These are phyloP conservation scores for Peniophora sp. DNA, from an alignment of 1,284 basidiomycete genomes.

Conservation along the genomic window DNA sequence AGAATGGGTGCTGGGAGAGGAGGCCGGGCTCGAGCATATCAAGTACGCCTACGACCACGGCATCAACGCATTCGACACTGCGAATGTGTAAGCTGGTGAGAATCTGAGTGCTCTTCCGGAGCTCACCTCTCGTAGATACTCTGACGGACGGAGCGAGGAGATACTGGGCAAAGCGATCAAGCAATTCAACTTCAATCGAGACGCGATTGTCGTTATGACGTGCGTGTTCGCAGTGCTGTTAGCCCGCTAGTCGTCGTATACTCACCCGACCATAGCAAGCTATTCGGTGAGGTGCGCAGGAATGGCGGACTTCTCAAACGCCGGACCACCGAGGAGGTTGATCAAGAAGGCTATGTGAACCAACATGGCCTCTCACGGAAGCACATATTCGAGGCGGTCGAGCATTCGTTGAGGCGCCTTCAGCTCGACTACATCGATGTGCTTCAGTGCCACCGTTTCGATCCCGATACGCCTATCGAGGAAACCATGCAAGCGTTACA, in stretches of 20 bases:
- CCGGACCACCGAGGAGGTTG: neutral
- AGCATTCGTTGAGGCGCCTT: constrained; percentile 25
- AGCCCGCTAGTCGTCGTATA: constrained; percentile 32
- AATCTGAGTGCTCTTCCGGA: too few species aligned
- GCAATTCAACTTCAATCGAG: constrained; percentile 36
- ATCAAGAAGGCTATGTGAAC: constrained; percentile 23
- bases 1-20: constrained; percentile 31
- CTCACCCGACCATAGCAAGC: constrained; percentile 18
- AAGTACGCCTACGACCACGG: constrained; percentile 34
- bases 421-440: constrained; percentile 31
- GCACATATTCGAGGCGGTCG: constrained; percentile 30
- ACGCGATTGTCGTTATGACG: constrained; percentile 16
- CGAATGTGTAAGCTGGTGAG: constrained; percentile 25
- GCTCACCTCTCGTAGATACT: constrained; percentile 39
- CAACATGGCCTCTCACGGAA: constrained; percentile 14
- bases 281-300: constrained; percentile 4
- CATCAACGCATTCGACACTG: constrained; percentile 45
- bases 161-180: constrained; percentile 73
- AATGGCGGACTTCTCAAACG: neutral
- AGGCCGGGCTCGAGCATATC: constrained; percentile 29
- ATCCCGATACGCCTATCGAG: constrained; percentile 34
- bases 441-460: constrained; percentile 30
- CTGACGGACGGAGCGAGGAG: constrained; percentile 59
- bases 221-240: constrained; percentile 41
- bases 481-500: constrained; percentile 43